Evolutionary conservation across 2,329 filamentous ascomycete genomes (phyloP).

Genomic region (Arthrobotrys musiformis): DNA sequence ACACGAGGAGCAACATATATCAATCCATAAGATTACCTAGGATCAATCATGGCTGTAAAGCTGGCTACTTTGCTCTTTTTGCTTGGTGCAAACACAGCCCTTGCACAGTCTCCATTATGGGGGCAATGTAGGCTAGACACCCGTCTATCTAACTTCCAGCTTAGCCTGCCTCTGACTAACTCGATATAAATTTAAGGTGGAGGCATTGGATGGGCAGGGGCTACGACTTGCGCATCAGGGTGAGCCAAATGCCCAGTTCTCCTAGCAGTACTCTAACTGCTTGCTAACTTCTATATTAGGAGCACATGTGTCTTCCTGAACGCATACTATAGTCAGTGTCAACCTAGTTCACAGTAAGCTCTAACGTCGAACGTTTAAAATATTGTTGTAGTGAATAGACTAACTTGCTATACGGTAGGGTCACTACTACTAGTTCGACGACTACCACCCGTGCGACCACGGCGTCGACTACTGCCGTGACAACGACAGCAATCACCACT

Average conservation of each 20-base stretch:
- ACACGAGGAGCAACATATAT: not conserved
- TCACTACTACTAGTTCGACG: slow-evolving; percentile 19
- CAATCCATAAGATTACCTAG: not conserved
- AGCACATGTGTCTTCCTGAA: slow-evolving; percentile 58
- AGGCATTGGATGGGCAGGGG: slow-evolving; percentile 59
- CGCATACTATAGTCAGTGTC: slow-evolving; percentile 43
- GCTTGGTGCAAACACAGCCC: slow-evolving; percentile 23
- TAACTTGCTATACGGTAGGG: slow-evolving; percentile 19
- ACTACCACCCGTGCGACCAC: slow-evolving; percentile 37
- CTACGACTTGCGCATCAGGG: slow-evolving; percentile 60
- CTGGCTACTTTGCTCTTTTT: slow-evolving; percentile 20
- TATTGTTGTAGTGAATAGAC: too few relatives aligned
- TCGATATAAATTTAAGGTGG: slow-evolving; percentile 57
- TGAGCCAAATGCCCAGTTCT: too few relatives aligned
- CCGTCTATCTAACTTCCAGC: not conserved
- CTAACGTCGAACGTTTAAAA: not conserved
- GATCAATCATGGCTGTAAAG: slow-evolving; percentile 20
- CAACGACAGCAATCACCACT: slow-evolving; percentile 4
- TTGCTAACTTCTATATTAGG: too few relatives aligned
- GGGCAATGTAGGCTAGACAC: slow-evolving; percentile 38
- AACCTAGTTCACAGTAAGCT: slow-evolving; percentile 34
- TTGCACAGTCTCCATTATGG: slow-evolving; percentile 35
- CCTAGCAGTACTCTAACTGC: too few relatives aligned
- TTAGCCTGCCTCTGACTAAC: not conserved
- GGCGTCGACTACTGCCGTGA: not conserved